Base-by-base conservation (phyloP, 352 stramenopile genomes). In the Pythium dissotocum region DNA sequence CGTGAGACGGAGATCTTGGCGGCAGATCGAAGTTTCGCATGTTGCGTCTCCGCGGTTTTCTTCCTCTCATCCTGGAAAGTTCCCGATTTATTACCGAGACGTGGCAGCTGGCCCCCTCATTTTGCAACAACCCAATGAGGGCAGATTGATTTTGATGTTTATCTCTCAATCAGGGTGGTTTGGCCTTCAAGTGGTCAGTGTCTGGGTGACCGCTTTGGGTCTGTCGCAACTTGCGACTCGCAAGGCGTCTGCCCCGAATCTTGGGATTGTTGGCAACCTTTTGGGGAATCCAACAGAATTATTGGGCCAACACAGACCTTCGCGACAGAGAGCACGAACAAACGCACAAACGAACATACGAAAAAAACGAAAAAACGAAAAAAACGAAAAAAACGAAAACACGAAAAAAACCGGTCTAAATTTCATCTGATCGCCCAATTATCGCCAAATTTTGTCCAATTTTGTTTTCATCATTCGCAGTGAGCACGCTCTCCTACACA, bases 31-130 rank as follows among this genome's bases (percentile, higher is more conserved):
- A 54, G 58, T 63, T 55, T 66, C 53, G 52, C 38, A 67, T 67
- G 51, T 33, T 55, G 51, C 21, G 61, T 18, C 35, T 52, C 18
- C 49, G 21, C 26, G 10, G 42, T 58, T 67, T 67, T 67, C 61
- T 55, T 61, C 16, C 21, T 16, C 40, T 61, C 24, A 38, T 56
- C 52, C 40, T 42, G 38, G 61, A 67, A 67, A 67, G 30, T 61
- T 67, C 61, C 59, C n/a, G n/a, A 58, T 24, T 38, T 42, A 12
- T 53, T 36, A 59, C 8, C 8, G 32, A 35, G 51, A 36, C 24
- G 26, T 33, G 51, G 26, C 51, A 58, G 51, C 40, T 58, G 51
- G 26, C n/a, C 0, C 24, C 28, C 9, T 24, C 51, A 40, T 63
- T 54, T 8, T 36, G 57, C 57, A 63, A 53, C 51, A 40, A 40